A percentile compares a stretch with the other conserved stretches of the same genome.
phyloP scores from a whole-genome alignment of 805 yeast genomes.

The Brettanomyces anomalus region DNA sequence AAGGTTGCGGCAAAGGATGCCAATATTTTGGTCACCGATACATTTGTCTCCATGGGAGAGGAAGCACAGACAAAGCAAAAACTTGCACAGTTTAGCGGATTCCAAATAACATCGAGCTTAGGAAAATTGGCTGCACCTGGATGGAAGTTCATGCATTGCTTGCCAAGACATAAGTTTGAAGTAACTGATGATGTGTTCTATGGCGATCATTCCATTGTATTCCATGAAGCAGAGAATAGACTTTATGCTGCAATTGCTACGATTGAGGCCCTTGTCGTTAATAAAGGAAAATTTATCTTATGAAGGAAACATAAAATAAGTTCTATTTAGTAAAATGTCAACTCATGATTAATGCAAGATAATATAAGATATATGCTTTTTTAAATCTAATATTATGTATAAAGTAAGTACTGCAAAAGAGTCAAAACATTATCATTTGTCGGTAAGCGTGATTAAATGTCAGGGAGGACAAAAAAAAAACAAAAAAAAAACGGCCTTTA shows the following conservation, averaged over 20 bases:
- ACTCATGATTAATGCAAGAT: background rate
- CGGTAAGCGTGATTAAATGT: too few species aligned
- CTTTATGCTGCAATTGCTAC: constrained; percentile 94
- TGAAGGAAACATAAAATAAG: background rate
- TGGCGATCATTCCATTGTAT: constrained; percentile 74
- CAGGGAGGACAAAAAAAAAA: background rate
- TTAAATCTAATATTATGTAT: too few species aligned
- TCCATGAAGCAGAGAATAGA: constrained; percentile 94
- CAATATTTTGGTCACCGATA: constrained; percentile 85
- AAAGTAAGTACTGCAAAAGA: too few species aligned
- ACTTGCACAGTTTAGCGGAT: constrained; percentile 75
- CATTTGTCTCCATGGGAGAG: constrained; percentile 98
- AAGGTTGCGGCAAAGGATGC: constrained; percentile 63
- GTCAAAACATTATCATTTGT: too few species aligned
- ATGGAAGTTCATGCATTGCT: constrained; percentile 96
- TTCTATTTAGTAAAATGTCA: background rate
- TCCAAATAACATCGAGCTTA: constrained; percentile 69
- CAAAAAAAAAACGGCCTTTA: background rate
- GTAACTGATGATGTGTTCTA: constrained; percentile 92
- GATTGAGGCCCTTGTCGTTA: constrained; percentile 79
- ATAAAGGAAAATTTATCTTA: constrained; percentile 51
- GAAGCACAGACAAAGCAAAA: constrained; percentile 69
- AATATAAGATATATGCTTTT: too few species aligned
- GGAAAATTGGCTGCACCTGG: constrained; percentile 52
- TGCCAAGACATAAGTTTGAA: constrained; percentile 93